Percentiles rank a stretch among this genome's conserved stretches.
Conservation (phyloP, 495 filamentous ascomycete genomes). For the Trichocladium antarcticum region DNA sequence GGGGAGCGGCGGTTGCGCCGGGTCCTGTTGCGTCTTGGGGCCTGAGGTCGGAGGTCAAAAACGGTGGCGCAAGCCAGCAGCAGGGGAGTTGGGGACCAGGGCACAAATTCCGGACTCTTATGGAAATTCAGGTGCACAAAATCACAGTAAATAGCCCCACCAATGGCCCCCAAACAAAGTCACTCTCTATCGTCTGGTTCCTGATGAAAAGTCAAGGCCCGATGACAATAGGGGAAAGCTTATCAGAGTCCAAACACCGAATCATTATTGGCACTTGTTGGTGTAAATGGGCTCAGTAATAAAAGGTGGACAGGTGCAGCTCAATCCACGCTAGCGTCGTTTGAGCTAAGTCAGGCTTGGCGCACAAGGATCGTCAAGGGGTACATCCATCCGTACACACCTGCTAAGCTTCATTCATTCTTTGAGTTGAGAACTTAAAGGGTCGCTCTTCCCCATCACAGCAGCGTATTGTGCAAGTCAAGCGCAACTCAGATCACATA, state of each 20-base stretch:
- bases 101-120: neutral
- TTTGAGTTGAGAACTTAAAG: slow-evolving; percentile 12
- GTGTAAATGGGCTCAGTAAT: neutral
- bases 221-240: neutral
- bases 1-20: neutral
- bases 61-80: neutral
- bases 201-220: neutral
- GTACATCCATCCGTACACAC: too few relatives aligned
- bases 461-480: too few relatives aligned
- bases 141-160: neutral
- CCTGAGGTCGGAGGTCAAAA: neutral
- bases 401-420: too few relatives aligned
- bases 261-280: neutral
- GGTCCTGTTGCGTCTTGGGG: neutral
- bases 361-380: slow-evolving; percentile 20
- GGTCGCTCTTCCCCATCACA: neutral
- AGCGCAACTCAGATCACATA: too few relatives aligned
- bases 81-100: neutral
- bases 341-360: neutral
- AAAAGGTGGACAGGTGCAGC: neutral
- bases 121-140: neutral
- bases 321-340: neutral
- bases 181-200: neutral
- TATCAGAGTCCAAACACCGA: neutral
- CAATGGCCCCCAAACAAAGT: neutral